phyloP scores from a whole-genome alignment of 2,329 filamentous ascomycete species.

The Ophiosphaerella herpotricha region DNA sequence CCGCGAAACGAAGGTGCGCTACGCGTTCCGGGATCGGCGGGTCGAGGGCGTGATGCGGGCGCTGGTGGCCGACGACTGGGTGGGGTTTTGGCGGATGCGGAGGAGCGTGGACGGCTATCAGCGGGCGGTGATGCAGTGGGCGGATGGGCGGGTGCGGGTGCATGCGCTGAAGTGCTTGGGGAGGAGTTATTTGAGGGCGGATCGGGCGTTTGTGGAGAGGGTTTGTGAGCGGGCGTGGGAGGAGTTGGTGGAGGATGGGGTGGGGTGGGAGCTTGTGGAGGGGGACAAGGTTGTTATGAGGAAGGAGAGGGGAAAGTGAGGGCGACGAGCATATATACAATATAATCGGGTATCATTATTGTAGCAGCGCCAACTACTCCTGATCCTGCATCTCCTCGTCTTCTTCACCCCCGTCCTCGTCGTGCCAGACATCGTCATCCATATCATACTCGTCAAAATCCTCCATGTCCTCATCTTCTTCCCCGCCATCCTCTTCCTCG shows the following conservation, averaged over 20 bases:
- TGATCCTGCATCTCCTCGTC: slow-evolving; percentile 54
- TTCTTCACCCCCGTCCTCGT: slow-evolving; percentile 56
- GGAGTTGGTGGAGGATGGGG: slow-evolving; percentile 69
- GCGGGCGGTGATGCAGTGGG: slow-evolving; percentile 78
- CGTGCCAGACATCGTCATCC: slow-evolving; percentile 59
- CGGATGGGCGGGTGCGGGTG: slow-evolving; percentile 72
- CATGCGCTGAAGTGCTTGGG: slow-evolving; percentile 88
- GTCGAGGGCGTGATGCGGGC: slow-evolving; percentile 71
- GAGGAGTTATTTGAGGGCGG: slow-evolving; percentile 76
- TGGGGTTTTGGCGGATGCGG: slow-evolving; percentile 74
- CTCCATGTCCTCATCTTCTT: slow-evolving; percentile 55
- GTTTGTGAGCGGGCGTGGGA: slow-evolving; percentile 73
- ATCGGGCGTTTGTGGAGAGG: slow-evolving; percentile 70
- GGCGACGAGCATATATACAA: slow-evolving; percentile 1
- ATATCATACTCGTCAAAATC: slow-evolving; percentile 55
- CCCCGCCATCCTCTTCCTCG: slow-evolving; percentile 50
- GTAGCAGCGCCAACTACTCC: slow-evolving; percentile 26
- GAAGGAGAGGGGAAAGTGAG: neutral
- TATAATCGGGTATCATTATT: slow-evolving; percentile 42
- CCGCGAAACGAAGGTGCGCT: slow-evolving; percentile 66
- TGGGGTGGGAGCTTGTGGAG: slow-evolving; percentile 81
- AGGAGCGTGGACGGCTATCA: slow-evolving; percentile 79
- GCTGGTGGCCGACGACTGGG: slow-evolving; percentile 81
- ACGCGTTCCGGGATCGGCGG: slow-evolving; percentile 67
- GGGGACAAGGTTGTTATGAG: slow-evolving; percentile 73